Evolutionary conservation across 2,329 filamentous ascomycete species (phyloP).

Genomic region (Aureobasidium subglaciale): DNA sequence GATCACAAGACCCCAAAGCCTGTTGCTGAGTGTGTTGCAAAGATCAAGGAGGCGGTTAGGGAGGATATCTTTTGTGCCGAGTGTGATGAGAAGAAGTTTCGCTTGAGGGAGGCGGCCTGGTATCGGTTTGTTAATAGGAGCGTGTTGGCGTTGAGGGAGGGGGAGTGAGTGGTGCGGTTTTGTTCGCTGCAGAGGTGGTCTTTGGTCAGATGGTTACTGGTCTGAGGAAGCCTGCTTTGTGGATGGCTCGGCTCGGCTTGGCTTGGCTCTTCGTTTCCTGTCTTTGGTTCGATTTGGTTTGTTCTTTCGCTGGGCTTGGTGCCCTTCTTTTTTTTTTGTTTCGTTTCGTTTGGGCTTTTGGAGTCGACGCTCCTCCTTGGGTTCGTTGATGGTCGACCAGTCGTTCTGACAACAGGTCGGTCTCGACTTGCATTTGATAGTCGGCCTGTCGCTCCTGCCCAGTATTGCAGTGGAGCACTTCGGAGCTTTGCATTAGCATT

Average conservation of each 20-base stretch:
- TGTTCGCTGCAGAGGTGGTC: not conserved
- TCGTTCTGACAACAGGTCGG: too few species aligned
- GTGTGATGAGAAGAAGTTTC: not conserved
- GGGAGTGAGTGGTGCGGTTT: not conserved
- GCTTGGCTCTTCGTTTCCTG: not conserved
- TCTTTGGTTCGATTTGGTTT: not conserved
- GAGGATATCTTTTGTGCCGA: not conserved
- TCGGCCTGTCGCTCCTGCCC: too few species aligned
- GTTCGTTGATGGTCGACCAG: too few species aligned
- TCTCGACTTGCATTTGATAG: too few species aligned
- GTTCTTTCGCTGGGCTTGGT: not conserved
- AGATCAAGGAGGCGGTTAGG: not conserved
- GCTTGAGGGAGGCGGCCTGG: constrained; percentile 5
- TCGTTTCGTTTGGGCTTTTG: not conserved
- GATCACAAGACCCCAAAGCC: not conserved
- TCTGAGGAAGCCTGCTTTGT: too few species aligned
- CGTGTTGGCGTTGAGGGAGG: constrained; percentile 9
- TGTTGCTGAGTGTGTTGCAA: not conserved
- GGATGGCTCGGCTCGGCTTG: not conserved
- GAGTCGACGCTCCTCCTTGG: not conserved
- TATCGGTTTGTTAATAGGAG: constrained; percentile 8
- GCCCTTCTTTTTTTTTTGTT: not conserved
- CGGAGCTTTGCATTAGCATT: too few species aligned
- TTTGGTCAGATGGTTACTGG: not conserved
- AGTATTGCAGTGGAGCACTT: too few species aligned